Conservation (phyloP, 805 yeast species). For the Ogataea sp. region DNA sequence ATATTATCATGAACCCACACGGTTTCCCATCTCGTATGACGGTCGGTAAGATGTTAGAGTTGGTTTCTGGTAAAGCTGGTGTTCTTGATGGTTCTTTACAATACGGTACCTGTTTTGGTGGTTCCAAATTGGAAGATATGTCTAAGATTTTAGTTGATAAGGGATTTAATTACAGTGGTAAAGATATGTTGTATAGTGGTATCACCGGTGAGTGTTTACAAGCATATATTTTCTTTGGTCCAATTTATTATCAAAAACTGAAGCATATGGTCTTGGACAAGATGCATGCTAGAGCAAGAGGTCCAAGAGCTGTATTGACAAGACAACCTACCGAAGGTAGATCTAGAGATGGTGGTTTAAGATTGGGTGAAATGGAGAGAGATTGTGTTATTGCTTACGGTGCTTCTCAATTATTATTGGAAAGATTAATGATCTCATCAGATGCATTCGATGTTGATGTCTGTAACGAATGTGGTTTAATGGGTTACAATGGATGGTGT, state of each 20-base stretch:
- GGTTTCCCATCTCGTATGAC: constrained; percentile 99
- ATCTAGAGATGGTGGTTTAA: constrained; percentile 97
- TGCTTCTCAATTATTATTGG: constrained; percentile 89
- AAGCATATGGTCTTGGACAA: constrained; percentile 98
- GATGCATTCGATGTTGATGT: constrained; percentile 98
- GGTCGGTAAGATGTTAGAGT: constrained; percentile 96
- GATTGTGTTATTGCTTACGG: constrained; percentile 99
- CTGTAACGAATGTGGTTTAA: constrained; percentile 87
- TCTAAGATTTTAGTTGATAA: constrained; percentile 79
- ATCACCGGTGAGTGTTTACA: constrained; percentile 96
- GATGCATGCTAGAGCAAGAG: constrained; percentile 99
- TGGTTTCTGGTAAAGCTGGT: constrained; percentile 96
- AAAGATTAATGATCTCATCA: constrained; percentile 91
- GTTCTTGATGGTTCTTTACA: constrained; percentile 85
- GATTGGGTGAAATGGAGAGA: constrained; percentile 99
- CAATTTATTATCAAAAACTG: constrained; percentile 94
- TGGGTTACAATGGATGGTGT: constrained; percentile 98
- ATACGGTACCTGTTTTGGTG: constrained; percentile 98
- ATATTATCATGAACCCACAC: constrained; percentile 97
- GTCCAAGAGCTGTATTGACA: constrained; percentile 96
- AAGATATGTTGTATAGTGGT: constrained; percentile 96
- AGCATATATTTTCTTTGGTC: constrained; percentile 97
- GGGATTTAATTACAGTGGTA: constrained; percentile 92
- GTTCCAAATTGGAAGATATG: constrained; percentile 95
- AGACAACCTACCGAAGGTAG: constrained; percentile 99